Evolutionary conservation across 179 eudicot genomes (phyloP).

Genomic region (Carnegiea gigantea): DNA sequence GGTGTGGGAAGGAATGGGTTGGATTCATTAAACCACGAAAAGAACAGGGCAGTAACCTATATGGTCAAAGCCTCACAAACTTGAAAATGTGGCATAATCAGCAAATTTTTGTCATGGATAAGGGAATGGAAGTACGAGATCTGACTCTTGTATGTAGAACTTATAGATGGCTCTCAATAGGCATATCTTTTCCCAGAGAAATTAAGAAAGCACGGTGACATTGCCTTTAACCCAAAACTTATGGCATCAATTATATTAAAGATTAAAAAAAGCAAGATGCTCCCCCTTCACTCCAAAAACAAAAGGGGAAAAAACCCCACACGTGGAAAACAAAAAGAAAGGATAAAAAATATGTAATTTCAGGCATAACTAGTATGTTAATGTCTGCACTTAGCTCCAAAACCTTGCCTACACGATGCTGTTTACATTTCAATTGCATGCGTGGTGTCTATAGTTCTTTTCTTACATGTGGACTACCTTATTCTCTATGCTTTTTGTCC

Average conservation of each 20-base stretch:
- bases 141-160: not conserved
- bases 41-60: not conserved
- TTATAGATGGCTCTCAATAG: not conserved
- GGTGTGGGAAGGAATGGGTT: no score
- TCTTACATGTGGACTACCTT: not conserved
- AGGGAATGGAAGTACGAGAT: not conserved
- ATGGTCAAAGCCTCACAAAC: not conserved
- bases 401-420: not conserved
- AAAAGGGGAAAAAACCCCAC: no score
- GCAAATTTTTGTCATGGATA: not conserved
- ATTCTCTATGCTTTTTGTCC: not conserved
- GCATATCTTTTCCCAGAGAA: not conserved
- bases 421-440: not conserved
- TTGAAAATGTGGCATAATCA: not conserved
- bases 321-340: not conserved
- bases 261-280: no score
- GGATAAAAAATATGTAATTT: not conserved
- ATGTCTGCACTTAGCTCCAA: not conserved
- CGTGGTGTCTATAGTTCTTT: not conserved
- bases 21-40: no score
- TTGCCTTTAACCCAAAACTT: not conserved
- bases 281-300: no score
- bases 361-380: not conserved
- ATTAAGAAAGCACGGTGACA: not conserved
- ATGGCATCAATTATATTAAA: no score